Base-by-base conservation (phyloP, 148 eudicot genomes). In the Persicaria tinctoria region DNA sequence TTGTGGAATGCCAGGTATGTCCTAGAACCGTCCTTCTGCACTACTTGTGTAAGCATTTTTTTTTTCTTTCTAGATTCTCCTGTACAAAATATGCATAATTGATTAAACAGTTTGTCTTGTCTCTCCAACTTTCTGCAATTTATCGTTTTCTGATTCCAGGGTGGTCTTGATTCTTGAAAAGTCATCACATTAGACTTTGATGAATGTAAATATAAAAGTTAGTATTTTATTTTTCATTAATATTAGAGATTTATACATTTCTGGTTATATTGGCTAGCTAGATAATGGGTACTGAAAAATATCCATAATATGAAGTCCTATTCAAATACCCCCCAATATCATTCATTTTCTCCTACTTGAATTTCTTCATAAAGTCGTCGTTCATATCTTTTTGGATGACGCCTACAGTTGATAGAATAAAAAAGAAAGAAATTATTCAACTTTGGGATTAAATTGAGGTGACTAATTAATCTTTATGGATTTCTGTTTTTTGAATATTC, bases 1-100 rank as follows among this genome's bases (percentile, higher is more conserved):
- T 92, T 85, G 92, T 86, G 75, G 99, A 92, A 82, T 95, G 99
- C 81, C 99, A 95, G 99, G 99, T 95, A 46, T 64, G 76, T 73
- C 41, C 11, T 66, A 38, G 17, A 17, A 63, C 66, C 69, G 41
- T 41, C 70, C 14, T 64, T 64, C 17, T 14, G 44, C 68, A 66
- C 46, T 64, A 12, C 0, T 44, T 38, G 11, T 8, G 53, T 50
- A 50, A 32, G 41, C 41, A 32, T 32, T 32, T 32, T 32, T 32
- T 32, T 23, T 32, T 32, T 32, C 41, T 32, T 32, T 32, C 41
- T 32, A 32, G 41, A 32, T 32, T 32, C 41, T 18, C 64, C 0
- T 8, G 32, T 59, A 59, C 32, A 59, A 59, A 59, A 20, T 59
- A 17, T 59, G 64, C 64, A 18, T 5, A 59, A 17, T 18, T 59